Conservation (phyloP, 1,284 basidiomycete genomes). For the Amylostereum chailletii region DNA sequence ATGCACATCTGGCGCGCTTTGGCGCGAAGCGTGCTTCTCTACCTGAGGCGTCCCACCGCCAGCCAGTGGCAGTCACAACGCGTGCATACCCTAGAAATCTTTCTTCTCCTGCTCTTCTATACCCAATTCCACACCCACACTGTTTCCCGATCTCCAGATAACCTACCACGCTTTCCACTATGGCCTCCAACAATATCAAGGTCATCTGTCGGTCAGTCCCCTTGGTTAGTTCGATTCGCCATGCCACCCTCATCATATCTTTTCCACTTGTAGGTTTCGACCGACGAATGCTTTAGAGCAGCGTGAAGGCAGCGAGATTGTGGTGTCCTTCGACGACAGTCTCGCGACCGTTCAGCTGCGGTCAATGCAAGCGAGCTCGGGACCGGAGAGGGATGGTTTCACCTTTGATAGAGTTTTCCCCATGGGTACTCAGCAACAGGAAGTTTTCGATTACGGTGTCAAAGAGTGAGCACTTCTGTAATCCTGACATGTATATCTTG, state of each 20-base stretch:
- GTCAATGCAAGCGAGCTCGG: constrained; percentile 53
- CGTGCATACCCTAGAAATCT: no score
- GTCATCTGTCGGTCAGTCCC: constrained; percentile 83
- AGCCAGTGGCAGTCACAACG: no score
- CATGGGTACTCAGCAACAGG: constrained; percentile 84
- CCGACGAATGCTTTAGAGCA: constrained; percentile 90
- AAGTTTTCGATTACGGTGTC: constrained; percentile 98
- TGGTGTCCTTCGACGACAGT: constrained; percentile 86
- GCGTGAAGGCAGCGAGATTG: constrained; percentile 85
- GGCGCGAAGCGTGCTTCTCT: no score
- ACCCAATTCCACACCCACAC: neutral
- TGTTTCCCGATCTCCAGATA: neutral
- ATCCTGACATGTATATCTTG: neutral
- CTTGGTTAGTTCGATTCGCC: neutral
- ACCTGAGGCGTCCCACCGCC: no score
- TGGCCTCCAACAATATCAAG: constrained; percentile 84
- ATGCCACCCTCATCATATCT: neutral
- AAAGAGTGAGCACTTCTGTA: constrained; percentile 65
- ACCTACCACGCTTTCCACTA: constrained; percentile 20
- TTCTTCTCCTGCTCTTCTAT: constrained; percentile 1
- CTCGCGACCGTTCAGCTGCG: constrained; percentile 77
- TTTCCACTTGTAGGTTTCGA: constrained; percentile 68
- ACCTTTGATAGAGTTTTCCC: constrained; percentile 97
- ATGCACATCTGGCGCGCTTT: no score
- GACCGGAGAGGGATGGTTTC: constrained; percentile 89